Evolutionary conservation across 495 filamentous ascomycete species (phyloP).

Genomic region (Talaromyces borbonicus): DNA sequence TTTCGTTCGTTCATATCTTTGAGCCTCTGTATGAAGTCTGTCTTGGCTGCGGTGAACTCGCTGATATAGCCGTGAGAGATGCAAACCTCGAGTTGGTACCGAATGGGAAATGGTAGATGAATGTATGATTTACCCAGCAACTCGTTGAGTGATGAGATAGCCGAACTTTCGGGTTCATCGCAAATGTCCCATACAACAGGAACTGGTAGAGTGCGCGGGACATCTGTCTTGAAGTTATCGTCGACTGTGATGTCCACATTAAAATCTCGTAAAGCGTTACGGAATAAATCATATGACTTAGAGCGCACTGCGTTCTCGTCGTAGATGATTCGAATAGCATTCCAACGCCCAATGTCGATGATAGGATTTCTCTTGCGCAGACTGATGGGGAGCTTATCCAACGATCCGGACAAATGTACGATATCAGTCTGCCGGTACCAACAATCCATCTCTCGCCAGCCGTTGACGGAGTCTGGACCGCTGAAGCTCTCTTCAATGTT

Average conservation of each 20-base stretch:
- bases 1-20: conserved; percentile 32
- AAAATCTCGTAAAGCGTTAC: conserved; percentile 55
- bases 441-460: conserved; percentile 56
- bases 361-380: conserved; percentile 46
- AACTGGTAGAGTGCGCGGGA: conserved; percentile 13
- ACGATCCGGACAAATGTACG: conserved; percentile 31
- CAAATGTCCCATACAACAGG: conserved; percentile 50
- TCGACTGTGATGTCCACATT: conserved; percentile 48
- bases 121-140: conserved; percentile 26
- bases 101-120: conserved; percentile 57
- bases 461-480: conserved; percentile 24
- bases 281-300: conserved; percentile 34
- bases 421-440: conserved; percentile 76
- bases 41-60: conserved; percentile 57
- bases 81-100: conserved; percentile 90
- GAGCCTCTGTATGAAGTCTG: conserved; percentile 47
- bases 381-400: conserved; percentile 35
- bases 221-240: conserved; percentile 18
- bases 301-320: conserved; percentile 14
- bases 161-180: conserved; percentile 22
- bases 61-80: conserved; percentile 72
- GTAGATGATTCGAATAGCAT: conserved; percentile 29
- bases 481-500: conserved; percentile 31
- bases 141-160: conserved; percentile 23
- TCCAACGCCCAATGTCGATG: conserved; percentile 60